phyloP scores from a whole-genome alignment of 495 filamentous ascomycete species.

The Podospora appendiculata region DNA sequence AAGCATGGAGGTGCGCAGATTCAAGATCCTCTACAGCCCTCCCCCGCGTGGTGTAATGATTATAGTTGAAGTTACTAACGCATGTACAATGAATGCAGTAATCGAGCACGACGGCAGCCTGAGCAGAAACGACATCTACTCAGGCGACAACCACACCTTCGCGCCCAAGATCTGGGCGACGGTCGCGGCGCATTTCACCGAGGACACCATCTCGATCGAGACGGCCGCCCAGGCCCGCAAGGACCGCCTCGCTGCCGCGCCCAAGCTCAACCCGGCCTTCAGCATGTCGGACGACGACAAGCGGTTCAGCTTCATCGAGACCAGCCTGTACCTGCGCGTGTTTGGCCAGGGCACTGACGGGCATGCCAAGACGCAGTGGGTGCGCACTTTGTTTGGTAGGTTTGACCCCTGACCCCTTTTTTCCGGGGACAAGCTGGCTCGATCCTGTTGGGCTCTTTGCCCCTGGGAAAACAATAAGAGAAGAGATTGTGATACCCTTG shows the following conservation, averaged over 20 bases:
- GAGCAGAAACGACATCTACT: conserved; percentile 12
- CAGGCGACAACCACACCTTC: conserved; percentile 24
- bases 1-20: conserved; percentile 15
- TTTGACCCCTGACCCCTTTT: background rate
- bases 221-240: conserved; percentile 17
- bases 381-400: conserved; percentile 18
- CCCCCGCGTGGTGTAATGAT: no score
- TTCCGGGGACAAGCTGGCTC: background rate
- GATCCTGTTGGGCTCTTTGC: no score
- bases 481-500: background rate
- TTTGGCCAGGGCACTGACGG: conserved; percentile 18
- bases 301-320: conserved; percentile 19
- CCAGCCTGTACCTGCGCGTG: conserved; percentile 18
- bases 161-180: conserved; percentile 17
- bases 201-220: conserved; percentile 15
- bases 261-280: conserved; percentile 16
- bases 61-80: no score
- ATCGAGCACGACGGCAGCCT: conserved; percentile 28
- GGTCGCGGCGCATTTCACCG: conserved; percentile 3
- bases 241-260: conserved; percentile 9
- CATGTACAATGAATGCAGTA: conserved; percentile 2
- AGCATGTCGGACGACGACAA: conserved; percentile 9
- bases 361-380: conserved; percentile 17
- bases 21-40: background rate
- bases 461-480: no score